phyloP scores from a whole-genome alignment of 768 basidiomycete species.

The Chlorophyllum brunneum region DNA sequence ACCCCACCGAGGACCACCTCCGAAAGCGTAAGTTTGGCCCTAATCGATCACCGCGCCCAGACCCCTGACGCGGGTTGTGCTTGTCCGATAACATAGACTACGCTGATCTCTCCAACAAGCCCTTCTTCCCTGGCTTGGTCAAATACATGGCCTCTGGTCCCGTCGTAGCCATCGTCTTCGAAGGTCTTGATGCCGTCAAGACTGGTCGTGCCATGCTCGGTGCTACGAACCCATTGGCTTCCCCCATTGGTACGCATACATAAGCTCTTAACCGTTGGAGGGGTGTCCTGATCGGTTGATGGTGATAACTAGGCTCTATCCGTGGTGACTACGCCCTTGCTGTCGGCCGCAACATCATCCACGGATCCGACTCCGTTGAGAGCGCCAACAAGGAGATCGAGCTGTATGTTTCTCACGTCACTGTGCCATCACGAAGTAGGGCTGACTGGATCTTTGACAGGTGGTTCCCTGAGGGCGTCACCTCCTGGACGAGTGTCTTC shows the following conservation, averaged over 20 bases:
- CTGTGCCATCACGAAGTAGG: not conserved
- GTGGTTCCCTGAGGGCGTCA: conserved; percentile 88
- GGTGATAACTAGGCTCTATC: conserved; percentile 66
- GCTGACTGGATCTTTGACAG: conserved; percentile 32
- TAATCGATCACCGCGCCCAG: conserved; percentile 4
- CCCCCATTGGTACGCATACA: conserved; percentile 64
- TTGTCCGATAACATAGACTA: conserved; percentile 60
- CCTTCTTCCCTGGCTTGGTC: conserved; percentile 96
- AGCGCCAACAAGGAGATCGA: conserved; percentile 92
- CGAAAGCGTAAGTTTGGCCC: conserved; percentile 64
- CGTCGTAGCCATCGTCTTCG: conserved; percentile 94
- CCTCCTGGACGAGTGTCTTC: conserved; percentile 64
- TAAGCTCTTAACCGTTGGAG: not conserved
- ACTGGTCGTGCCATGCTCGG: conserved; percentile 96
- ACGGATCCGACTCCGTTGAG: conserved; percentile 87
- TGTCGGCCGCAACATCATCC: conserved; percentile 92
- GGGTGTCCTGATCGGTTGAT: conserved; percentile 6
- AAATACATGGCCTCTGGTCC: conserved; percentile 96
- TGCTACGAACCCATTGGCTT: conserved; percentile 92
- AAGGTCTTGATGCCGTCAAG: conserved; percentile 92
- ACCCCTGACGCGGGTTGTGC: too few relatives aligned
- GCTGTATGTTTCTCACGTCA: conserved; percentile 52
- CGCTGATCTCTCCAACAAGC: conserved; percentile 88
- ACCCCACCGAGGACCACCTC: conserved; percentile 78
- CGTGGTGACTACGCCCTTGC: conserved; percentile 94